A percentile compares a stretch with the other conserved stretches of the same genome.
These are phyloP conservation scores for Pyrus communis DNA, from an alignment of 306 rosid genomes.

Conservation along the genomic window DNA sequence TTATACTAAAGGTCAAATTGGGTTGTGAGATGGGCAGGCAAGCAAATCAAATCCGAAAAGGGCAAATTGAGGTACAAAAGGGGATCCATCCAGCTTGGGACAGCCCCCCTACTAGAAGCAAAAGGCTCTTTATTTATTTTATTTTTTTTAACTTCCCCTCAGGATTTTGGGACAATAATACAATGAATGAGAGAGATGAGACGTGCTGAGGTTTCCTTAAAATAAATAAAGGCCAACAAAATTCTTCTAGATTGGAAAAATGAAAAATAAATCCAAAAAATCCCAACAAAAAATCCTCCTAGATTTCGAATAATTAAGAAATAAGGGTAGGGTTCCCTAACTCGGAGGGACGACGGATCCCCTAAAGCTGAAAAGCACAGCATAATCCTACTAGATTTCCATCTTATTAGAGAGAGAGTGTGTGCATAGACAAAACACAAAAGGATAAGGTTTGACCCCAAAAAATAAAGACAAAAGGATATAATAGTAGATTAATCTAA, in stretches of 20 bases:
- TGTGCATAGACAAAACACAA: no score
- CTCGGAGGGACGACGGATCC: conserved; percentile 4
- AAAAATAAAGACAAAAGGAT: neutral
- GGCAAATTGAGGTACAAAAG: conserved; percentile 7
- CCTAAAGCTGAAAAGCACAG: conserved; percentile 7
- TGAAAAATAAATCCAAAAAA: conserved; percentile 8
- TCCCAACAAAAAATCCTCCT: conserved; percentile 7
- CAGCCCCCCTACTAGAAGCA: neutral
- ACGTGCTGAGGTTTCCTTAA: neutral
- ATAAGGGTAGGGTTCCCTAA: neutral
- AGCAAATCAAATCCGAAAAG: conserved; percentile 14
- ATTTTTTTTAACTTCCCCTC: neutral
- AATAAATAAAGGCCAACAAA: neutral
- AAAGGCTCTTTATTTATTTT: neutral
- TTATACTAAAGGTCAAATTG: neutral
- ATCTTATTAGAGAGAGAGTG: no score
- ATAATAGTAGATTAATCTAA: neutral
- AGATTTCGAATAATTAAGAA: neutral
- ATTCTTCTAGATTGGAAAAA: neutral
- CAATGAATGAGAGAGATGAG: neutral
- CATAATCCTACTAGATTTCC: conserved; percentile 16
- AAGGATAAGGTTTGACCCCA: no score
- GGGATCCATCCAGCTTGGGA: neutral
- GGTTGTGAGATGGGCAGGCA: neutral
- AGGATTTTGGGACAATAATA: neutral